Evolutionary conservation across 345 rosid species (phyloP).

Genomic region (Citrus mangshanensis): DNA sequence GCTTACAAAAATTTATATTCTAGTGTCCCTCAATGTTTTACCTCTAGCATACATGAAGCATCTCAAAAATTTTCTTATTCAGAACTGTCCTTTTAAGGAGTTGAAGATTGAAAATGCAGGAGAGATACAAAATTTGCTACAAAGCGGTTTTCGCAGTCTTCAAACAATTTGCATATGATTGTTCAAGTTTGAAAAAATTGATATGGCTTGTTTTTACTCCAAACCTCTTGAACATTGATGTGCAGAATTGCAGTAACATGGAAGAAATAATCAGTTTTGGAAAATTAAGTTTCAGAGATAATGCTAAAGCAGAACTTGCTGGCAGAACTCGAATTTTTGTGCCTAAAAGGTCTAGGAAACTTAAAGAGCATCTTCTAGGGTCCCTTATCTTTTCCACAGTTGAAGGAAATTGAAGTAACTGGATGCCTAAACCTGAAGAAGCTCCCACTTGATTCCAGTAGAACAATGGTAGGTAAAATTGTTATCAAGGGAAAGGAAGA

Average conservation of each 20-base stretch:
- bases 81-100: no score
- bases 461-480: no score
- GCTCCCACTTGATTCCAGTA: neutral
- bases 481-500: no score
- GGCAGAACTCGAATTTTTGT: conserved; percentile 14
- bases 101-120: no score
- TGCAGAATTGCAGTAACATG: neutral
- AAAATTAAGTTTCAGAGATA: neutral
- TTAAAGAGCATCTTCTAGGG: conserved; percentile 18
- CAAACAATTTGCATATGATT: no score
- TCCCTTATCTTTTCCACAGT: conserved; percentile 15
- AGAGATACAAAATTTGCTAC: no score
- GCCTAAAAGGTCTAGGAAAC: neutral
- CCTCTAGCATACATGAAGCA: no score
- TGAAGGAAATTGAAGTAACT: neutral
- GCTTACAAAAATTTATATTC: no score
- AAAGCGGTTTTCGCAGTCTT: no score
- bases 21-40: no score
- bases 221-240: neutral
- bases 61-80: no score
- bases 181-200: conserved; percentile 1
- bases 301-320: conserved; percentile 5
- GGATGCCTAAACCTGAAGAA: neutral
- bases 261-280: conserved; percentile 19
- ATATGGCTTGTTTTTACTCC: conserved; percentile 27